Conservation (phyloP, 75 land plant species). For the Sequoia sempervirens region DNA sequence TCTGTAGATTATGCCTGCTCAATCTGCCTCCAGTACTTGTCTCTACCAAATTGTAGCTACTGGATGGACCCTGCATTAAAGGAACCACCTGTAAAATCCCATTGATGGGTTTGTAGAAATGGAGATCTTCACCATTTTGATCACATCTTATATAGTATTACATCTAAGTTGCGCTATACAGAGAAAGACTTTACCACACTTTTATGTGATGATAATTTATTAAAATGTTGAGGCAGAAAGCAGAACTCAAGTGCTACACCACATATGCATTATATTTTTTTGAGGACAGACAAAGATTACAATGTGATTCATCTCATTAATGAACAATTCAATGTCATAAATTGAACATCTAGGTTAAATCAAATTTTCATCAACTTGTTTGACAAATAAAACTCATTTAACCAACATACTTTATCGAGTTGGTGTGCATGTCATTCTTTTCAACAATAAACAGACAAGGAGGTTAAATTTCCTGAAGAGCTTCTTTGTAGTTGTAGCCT, state of each 20-base stretch:
- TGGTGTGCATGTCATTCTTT: background rate
- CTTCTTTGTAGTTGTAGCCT: too few species aligned
- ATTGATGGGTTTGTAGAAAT: background rate
- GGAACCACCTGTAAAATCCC: background rate
- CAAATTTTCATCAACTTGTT: background rate
- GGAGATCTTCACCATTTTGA: too few species aligned
- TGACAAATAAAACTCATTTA: background rate
- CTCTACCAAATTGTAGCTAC: constrained; percentile 80
- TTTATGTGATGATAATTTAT: background rate
- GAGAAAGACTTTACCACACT: background rate
- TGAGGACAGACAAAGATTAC: background rate
- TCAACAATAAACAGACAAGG: background rate
- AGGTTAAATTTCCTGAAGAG: background rate
- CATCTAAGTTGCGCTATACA: background rate
- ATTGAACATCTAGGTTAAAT: background rate
- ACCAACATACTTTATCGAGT: background rate
- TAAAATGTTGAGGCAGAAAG: background rate
- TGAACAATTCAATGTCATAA: background rate
- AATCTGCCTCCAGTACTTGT: constrained; percentile 76
- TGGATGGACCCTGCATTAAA: constrained; percentile 53
- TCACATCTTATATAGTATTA: background rate
- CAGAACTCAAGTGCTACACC: background rate
- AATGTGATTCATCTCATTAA: background rate
- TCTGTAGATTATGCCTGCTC: constrained; percentile 90
- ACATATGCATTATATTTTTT: background rate